A percentile compares a stretch with the other conserved stretches of the same genome.
phyloP scores from a whole-genome alignment of 352 stramenopile species.

The Pythium monospermum region DNA sequence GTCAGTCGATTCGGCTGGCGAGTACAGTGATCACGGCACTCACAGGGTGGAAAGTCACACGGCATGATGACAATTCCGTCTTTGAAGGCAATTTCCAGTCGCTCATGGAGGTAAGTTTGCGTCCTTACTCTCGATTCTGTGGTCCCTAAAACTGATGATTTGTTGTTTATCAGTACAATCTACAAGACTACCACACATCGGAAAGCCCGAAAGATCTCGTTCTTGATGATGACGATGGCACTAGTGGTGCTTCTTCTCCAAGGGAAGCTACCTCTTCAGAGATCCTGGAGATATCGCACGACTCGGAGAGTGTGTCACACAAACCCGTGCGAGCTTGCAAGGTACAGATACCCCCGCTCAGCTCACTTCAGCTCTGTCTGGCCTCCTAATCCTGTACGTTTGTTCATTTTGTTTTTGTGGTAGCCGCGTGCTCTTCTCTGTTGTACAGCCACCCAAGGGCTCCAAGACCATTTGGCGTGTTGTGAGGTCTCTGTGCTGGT shows the following conservation, averaged over 20 bases:
- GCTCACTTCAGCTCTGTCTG: neutral
- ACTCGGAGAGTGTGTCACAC: neutral
- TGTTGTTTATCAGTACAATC: no score
- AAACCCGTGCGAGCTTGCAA: neutral
- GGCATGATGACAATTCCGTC: slow-evolving; percentile 5
- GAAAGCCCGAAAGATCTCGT: slow-evolving; percentile 14
- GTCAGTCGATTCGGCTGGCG: slow-evolving; percentile 17
- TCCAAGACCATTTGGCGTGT: slow-evolving; percentile 15
- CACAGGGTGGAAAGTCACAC: slow-evolving; percentile 58
- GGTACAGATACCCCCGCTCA: neutral
- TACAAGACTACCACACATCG: neutral
- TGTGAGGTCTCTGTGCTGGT: slow-evolving; percentile 38
- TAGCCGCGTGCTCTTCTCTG: slow-evolving; percentile 43
- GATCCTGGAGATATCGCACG: no score
- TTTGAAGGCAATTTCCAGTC: slow-evolving; percentile 8
- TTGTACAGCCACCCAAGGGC: slow-evolving; percentile 8
- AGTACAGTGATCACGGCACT: slow-evolving; percentile 34
- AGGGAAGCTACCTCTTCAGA: neutral
- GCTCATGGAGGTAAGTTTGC: slow-evolving; percentile 12
- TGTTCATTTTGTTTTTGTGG: no score
- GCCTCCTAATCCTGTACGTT: neutral
- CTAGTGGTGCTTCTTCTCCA: no score
- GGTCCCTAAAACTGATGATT: no score
- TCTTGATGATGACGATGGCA: slow-evolving; percentile 5
- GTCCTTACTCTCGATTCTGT: no score